A percentile compares a stretch with the other conserved stretches of the same genome.
Evolutionary conservation across 1,139 yeast species (phyloP).

Genomic region (Debaryomycetaceae sp.): DNA sequence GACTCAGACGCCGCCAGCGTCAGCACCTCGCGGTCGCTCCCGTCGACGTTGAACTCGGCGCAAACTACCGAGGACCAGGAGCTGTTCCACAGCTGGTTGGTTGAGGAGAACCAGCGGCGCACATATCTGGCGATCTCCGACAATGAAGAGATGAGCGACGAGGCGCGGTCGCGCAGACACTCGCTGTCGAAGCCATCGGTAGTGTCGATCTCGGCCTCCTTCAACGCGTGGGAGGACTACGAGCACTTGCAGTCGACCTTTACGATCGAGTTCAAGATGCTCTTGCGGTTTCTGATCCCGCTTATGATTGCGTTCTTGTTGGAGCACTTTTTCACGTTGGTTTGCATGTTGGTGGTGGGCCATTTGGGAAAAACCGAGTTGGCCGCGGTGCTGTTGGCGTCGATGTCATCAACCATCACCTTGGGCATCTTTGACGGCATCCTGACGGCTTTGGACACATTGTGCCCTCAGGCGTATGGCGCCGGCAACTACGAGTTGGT

Average conservation of each 20-base stretch:
- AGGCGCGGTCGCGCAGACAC: too few species aligned
- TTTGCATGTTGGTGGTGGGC: conserved; percentile 68
- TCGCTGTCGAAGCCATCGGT: conserved; percentile 8
- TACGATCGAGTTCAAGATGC: conserved; percentile 41
- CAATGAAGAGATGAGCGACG: conserved; percentile 33
- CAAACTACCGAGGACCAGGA: conserved; percentile 51
- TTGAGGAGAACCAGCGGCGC: conserved; percentile 66
- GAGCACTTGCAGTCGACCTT: conserved; percentile 42
- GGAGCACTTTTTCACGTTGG: conserved; percentile 69
- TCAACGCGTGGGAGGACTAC: conserved; percentile 31
- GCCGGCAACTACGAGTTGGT: conserved; percentile 60
- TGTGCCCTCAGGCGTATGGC: conserved; percentile 83
- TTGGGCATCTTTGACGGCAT: conserved; percentile 84
- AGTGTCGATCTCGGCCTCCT: conserved; percentile 26
- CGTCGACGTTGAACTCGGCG: conserved; percentile 54
- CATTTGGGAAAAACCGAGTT: conserved; percentile 67
- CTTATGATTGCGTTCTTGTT: conserved; percentile 62
- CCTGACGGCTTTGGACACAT: conserved; percentile 81
- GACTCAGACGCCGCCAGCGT: conserved; percentile 51
- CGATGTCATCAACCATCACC: conserved; percentile 84
- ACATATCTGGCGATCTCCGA: conserved; percentile 23
- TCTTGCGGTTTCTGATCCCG: conserved; percentile 58
- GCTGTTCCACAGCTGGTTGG: conserved; percentile 53
- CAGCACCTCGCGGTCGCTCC: conserved; percentile 55
- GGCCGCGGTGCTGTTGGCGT: conserved; percentile 80